Conservation (phyloP, 495 filamentous ascomycete species). For the Penicillium bialowiezense region DNA sequence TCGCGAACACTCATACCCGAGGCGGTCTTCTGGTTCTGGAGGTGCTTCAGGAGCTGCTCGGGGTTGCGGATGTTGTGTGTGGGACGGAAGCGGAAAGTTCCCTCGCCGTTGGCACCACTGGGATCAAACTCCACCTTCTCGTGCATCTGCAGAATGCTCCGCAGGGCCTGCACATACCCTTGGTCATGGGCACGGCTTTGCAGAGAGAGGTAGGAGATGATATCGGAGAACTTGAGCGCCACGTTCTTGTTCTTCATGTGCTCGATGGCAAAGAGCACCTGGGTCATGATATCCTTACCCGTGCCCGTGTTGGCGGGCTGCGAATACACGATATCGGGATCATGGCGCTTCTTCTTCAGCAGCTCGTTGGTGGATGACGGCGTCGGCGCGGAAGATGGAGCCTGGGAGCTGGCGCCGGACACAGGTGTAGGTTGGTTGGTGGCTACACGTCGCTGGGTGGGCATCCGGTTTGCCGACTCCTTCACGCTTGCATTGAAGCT, state of each 20-base stretch:
- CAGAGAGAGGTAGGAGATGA: conserved; percentile 73
- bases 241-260: conserved; percentile 76
- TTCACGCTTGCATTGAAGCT: conserved; percentile 47
- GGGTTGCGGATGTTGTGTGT: conserved; percentile 72
- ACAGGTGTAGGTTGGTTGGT: conserved; percentile 23
- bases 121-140: conserved; percentile 70
- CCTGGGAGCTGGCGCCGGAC: conserved; percentile 39
- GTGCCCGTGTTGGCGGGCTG: conserved; percentile 76
- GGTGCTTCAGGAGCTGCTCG: conserved; percentile 70
- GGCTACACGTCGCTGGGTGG: conserved; percentile 41
- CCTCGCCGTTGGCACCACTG: conserved; percentile 54
- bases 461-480: conserved; percentile 42
- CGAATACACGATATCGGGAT: conserved; percentile 63
- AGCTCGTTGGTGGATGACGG: conserved; percentile 39
- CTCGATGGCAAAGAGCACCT: conserved; percentile 78
- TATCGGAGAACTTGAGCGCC: conserved; percentile 67
- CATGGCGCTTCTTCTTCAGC: conserved; percentile 58
- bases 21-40: conserved; percentile 79
- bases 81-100: conserved; percentile 75
- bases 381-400: conserved; percentile 38
- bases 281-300: conserved; percentile 76
- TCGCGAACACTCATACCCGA: conserved; percentile 79
- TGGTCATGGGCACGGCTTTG: conserved; percentile 49
- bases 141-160: conserved; percentile 48
- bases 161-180: conserved; percentile 42